phyloP scores from a whole-genome alignment of 129 eudicot genomes.

The Tagetes erecta region DNA sequence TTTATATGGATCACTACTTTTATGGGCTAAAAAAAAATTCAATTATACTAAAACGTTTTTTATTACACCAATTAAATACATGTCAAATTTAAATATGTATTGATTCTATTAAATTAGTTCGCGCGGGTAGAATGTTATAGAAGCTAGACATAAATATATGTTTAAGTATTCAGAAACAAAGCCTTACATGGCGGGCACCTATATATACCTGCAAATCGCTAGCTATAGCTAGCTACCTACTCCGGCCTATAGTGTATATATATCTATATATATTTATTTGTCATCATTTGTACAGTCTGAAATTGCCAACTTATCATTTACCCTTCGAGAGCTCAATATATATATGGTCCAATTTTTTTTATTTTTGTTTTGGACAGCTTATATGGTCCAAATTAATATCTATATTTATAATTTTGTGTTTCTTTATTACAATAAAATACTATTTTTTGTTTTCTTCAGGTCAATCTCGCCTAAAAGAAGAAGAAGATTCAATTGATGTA shows the following conservation, averaged over 20 bases:
- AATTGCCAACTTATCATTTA: constrained; percentile 39
- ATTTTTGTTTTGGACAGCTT: background rate
- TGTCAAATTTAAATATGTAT: too few species aligned
- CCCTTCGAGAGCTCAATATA: constrained; percentile 36
- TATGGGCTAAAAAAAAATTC: too few species aligned
- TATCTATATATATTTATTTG: constrained; percentile 5
- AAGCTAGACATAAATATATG: too few species aligned
- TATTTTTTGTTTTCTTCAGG: background rate
- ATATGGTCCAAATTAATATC: constrained; percentile 18
- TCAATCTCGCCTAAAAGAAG: background rate
- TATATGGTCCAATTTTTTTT: constrained; percentile 23
- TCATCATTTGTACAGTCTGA: constrained; percentile 26
- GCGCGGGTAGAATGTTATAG: too few species aligned
- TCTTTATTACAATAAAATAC: too few species aligned
- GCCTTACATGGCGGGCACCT: constrained; percentile 40
- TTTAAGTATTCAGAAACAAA: background rate
- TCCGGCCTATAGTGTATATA: too few species aligned
- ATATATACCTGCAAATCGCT: constrained; percentile 33
- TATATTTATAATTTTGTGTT: background rate
- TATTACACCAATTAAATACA: too few species aligned
- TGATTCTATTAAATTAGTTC: too few species aligned
- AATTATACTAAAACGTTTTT: too few species aligned
- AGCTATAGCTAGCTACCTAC: background rate
- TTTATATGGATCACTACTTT: too few species aligned
- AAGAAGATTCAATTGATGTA: background rate